Conservation (phyloP, 2,329 filamentous ascomycete genomes). For the Colletotrichum aenigma region DNA sequence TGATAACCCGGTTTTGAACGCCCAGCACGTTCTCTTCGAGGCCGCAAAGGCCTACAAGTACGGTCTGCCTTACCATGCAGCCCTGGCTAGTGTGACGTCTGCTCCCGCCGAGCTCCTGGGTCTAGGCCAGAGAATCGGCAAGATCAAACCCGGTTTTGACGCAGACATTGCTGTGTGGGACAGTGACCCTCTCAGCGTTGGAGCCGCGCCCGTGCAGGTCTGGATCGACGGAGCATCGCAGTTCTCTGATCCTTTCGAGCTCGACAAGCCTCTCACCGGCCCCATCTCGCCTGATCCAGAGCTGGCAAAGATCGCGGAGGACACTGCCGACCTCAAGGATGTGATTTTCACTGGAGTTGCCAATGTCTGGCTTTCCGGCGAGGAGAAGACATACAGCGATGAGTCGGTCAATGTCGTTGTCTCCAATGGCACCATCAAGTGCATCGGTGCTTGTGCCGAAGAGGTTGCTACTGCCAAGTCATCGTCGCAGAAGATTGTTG, state of each 20-base stretch:
- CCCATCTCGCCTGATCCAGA: conserved; percentile 44
- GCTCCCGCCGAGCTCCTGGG: conserved; percentile 63
- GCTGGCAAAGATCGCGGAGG: conserved; percentile 45
- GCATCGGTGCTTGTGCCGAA: conserved; percentile 55
- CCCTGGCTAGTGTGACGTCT: conserved; percentile 61
- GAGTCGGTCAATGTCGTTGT: conserved; percentile 54
- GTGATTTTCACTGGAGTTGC: conserved; percentile 63
- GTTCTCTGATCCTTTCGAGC: conserved; percentile 57
- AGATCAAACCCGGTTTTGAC: conserved; percentile 65
- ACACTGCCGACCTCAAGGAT: conserved; percentile 39
- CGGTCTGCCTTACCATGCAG: conserved; percentile 64
- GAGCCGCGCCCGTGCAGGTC: conserved; percentile 63
- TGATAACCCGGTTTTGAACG: conserved; percentile 73
- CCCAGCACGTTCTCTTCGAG: conserved; percentile 72
- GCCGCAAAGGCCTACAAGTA: conserved; percentile 65
- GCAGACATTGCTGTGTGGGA: conserved; percentile 69
- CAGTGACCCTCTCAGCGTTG: conserved; percentile 64
- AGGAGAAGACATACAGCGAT: conserved; percentile 28
- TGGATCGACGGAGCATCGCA: conserved; percentile 68
- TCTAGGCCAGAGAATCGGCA: conserved; percentile 61
- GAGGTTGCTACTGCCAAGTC: conserved; percentile 44
- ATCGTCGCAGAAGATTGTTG: conserved; percentile 41
- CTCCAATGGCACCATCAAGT: conserved; percentile 56
- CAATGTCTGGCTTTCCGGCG: conserved; percentile 52
- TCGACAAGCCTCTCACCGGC: conserved; percentile 50